phyloP scores from a whole-genome alignment of 257 asterid genomes.

The Solanum virginianum region DNA sequence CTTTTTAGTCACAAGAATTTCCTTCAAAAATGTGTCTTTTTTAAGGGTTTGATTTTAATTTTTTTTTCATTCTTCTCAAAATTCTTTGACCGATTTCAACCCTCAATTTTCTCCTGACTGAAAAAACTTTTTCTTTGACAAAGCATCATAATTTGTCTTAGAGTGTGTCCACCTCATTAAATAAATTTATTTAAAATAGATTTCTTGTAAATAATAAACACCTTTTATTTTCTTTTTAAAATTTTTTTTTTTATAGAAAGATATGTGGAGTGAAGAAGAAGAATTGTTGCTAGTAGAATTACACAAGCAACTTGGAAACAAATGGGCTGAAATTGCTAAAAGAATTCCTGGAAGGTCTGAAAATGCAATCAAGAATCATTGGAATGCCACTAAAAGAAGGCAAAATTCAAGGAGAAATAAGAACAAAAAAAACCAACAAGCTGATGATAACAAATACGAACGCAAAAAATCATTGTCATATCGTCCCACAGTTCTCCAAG shows the following conservation, averaged over 20 bases:
- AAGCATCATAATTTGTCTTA: conserved; percentile 1
- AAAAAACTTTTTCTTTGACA: conserved; percentile 9
- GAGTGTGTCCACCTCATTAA: background rate
- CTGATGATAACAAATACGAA: background rate
- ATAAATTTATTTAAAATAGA: background rate
- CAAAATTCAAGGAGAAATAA: conserved; percentile 36
- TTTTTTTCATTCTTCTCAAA: background rate
- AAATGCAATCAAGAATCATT: conserved; percentile 75
- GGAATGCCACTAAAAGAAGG: conserved; percentile 68
- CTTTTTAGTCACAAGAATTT: background rate
- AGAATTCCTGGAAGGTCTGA: conserved; percentile 63
- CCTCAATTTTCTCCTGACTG: conserved; percentile 8
- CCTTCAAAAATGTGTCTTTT: background rate
- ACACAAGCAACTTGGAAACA: conserved; percentile 42
- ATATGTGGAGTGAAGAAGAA: conserved; percentile 63
- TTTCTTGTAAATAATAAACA: background rate
- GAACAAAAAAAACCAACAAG: conserved; percentile 13
- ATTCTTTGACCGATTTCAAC: background rate
- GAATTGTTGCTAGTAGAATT: conserved; percentile 44
- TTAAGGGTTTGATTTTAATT: background rate
- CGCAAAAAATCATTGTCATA: background rate
- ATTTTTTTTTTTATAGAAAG: conserved; percentile 25
- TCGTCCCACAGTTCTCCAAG: conserved; percentile 34
- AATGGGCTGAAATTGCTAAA: conserved; percentile 74
- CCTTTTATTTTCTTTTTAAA: background rate